Evolutionary conservation across 768 basidiomycete species (phyloP).

Genomic region (Rhodosporidiobolus odoratus): DNA sequence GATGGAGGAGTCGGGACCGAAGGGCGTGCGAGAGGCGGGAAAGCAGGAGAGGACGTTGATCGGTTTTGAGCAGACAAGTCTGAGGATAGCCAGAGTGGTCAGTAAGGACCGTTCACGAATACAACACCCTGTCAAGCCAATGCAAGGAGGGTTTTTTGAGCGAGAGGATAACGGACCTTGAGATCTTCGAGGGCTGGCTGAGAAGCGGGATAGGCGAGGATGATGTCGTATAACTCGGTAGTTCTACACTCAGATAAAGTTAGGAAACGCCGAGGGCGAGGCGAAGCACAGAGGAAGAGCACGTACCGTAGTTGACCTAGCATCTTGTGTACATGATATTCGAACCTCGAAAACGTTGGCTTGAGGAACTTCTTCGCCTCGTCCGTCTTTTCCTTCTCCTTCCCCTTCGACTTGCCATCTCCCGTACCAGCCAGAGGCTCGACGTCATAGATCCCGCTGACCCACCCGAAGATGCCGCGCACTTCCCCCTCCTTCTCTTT

Average conservation of each 20-base stretch:
- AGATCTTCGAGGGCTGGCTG: conserved; percentile 77
- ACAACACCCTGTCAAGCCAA: too few relatives aligned
- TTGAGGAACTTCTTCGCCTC: conserved; percentile 48
- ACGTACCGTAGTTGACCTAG: conserved; percentile 14
- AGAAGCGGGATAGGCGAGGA: conserved; percentile 88
- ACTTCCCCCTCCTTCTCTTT: neutral
- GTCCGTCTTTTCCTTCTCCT: conserved; percentile 3
- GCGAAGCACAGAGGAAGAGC: neutral
- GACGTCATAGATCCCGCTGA: conserved; percentile 35
- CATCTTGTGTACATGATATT: conserved; percentile 80
- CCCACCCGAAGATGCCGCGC: conserved; percentile 18
- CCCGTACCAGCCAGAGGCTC: conserved; percentile 1
- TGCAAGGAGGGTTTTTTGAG: neutral
- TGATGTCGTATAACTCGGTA: conserved; percentile 88
- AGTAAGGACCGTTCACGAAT: too few relatives aligned
- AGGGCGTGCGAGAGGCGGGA: conserved; percentile 10
- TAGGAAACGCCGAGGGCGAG: neutral
- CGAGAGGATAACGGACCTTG: conserved; percentile 52
- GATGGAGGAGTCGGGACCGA: conserved; percentile 78
- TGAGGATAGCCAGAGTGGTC: conserved; percentile 8
- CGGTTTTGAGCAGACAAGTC: conserved; percentile 47
- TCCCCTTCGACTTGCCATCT: conserved; percentile 14
- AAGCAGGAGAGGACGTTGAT: conserved; percentile 41
- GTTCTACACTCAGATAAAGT: conserved; percentile 44
- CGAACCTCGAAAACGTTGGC: conserved; percentile 73